phyloP scores from a whole-genome alignment of 2,329 filamentous ascomycete species.

The Cladosporium sp. region DNA sequence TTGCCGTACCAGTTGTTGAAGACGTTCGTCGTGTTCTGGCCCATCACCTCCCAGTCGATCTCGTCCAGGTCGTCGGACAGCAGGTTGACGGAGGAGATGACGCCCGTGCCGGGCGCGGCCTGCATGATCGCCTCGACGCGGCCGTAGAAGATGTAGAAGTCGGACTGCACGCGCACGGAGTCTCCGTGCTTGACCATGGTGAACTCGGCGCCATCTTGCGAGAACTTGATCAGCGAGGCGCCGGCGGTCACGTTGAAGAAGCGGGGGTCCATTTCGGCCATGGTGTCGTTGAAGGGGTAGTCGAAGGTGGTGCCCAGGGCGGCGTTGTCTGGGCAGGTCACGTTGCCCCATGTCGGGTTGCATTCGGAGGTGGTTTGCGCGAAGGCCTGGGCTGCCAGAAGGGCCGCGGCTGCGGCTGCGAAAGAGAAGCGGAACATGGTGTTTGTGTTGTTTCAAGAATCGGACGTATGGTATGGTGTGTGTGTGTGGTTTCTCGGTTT shows the following conservation, averaged over 20 bases:
- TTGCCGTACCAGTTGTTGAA: slow-evolving; percentile 74
- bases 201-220: slow-evolving; percentile 57
- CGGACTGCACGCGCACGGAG: slow-evolving; percentile 69
- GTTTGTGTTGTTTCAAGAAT: background rate
- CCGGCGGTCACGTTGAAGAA: slow-evolving; percentile 55
- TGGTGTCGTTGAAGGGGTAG: slow-evolving; percentile 58
- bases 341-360: slow-evolving; percentile 60
- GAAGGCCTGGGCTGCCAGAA: slow-evolving; percentile 25
- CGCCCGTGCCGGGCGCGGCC: slow-evolving; percentile 65
- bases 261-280: slow-evolving; percentile 38
- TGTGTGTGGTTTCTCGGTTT: no score
- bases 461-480: background rate
- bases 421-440: slow-evolving; percentile 17
- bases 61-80: slow-evolving; percentile 81
- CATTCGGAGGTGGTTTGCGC: slow-evolving; percentile 75
- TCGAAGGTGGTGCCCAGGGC: slow-evolving; percentile 60
- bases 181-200: slow-evolving; percentile 63
- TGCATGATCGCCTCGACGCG: slow-evolving; percentile 72
- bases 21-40: slow-evolving; percentile 55
- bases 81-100: slow-evolving; percentile 76
- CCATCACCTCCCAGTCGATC: slow-evolving; percentile 80
- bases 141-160: slow-evolving; percentile 83
- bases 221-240: slow-evolving; percentile 51
- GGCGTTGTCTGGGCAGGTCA: slow-evolving; percentile 60
- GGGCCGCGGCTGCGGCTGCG: slow-evolving; percentile 16